Base-by-base conservation (phyloP, 2,329 filamentous ascomycete species). In the Diplodia intermedia region DNA sequence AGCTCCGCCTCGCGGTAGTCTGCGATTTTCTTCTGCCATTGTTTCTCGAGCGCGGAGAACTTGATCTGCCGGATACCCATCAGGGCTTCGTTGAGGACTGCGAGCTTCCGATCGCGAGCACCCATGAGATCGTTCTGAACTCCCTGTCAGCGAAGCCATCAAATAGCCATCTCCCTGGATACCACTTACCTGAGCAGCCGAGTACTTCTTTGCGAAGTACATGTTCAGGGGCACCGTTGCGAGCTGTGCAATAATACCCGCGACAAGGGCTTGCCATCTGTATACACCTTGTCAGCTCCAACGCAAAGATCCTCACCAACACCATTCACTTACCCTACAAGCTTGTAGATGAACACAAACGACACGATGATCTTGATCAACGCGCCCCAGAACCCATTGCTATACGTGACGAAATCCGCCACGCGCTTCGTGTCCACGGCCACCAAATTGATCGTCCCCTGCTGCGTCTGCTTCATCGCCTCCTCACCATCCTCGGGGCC, bases 41-140 rank as follows among this genome's bases (percentile, higher is more conserved):
- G 87, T 23, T 82, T 80, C 76, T 94, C 92, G 1, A 93, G 79
- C 0, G 91, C 91, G 0, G 91, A 91, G 72, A 94, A 93, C 74
- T 95, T 95, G 80, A 95, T 92, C 77, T 95, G 92, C 1, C 91
- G 87, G 71, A 94, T 94, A 8, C 91, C 91, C 72, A 91, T 86
- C 1, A 95, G 80, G 0, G 90, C 90, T 77, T 95, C 91, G 1
- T 91, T 91, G 36, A 95, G 85, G 15, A 93, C 86, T 0, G 86
- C 89, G 79, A 93, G 85, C 78, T 94, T 94, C 66, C 88, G 84
- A 76, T 94, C 92, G 54, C 91, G 84, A 33, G 89, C 83, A 75
- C 90, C 91, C 91, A 94, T 94, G 61, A 94, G 78, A 61, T 83
- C 81, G 67, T 90, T 89, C 73, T 93, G 12, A 6, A 26, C 15